phyloP scores from a whole-genome alignment of 768 basidiomycete species.

The Tulasnella sp. region DNA sequence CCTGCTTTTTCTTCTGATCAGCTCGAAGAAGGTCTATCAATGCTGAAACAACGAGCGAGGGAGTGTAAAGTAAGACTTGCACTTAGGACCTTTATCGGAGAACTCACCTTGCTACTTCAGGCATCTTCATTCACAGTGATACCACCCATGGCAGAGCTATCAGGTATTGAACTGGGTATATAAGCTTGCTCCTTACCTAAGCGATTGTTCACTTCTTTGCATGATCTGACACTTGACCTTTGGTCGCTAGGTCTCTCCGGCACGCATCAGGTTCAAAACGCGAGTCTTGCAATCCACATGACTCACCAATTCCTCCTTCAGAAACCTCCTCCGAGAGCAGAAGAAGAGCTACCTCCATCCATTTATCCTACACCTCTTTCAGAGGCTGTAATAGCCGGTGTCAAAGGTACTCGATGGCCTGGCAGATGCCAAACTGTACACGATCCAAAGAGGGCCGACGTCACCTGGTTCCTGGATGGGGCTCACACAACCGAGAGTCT shows the following conservation, averaged over 20 bases:
- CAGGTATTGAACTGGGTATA: constrained; percentile 48
- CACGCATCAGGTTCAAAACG: constrained; percentile 76
- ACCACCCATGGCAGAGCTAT: constrained; percentile 37
- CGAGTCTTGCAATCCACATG: constrained; percentile 67
- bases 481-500: constrained; percentile 92
- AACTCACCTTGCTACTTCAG: constrained; percentile 26
- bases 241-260: constrained; percentile 86
- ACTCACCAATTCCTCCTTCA: constrained; percentile 46
- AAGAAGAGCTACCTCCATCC: constrained; percentile 19
- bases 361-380: constrained; percentile 30
- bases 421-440: constrained; percentile 80
- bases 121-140: constrained; percentile 58
- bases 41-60: constrained; percentile 52
- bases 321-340: constrained; percentile 16
- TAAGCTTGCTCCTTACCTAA: background rate
- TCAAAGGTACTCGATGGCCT: constrained; percentile 72
- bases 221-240: no score
- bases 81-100: background rate
- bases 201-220: constrained; percentile 9
- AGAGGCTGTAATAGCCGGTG: constrained; percentile 41
- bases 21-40: constrained; percentile 48
- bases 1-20: constrained; percentile 80
- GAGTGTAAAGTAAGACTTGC: constrained; percentile 45
- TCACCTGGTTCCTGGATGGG: constrained; percentile 88
- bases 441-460: constrained; percentile 40